Percentiles rank a stretch among this genome's conserved stretches.
phyloP scores from a whole-genome alignment of 139 green algal genomes.

The Chlamydomonas incerta region DNA sequence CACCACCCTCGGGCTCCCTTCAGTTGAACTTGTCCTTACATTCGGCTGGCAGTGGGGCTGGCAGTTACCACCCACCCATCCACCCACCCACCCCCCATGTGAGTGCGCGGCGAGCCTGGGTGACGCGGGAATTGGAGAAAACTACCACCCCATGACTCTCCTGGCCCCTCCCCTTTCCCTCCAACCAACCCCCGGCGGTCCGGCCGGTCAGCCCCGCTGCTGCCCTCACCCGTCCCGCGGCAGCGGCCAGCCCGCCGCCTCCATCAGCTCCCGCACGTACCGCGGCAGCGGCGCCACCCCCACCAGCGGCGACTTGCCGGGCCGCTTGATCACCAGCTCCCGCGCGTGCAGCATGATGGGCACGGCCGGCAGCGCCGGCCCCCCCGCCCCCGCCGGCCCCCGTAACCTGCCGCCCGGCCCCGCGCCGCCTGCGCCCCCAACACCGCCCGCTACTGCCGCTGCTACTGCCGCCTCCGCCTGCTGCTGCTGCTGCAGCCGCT shows the following conservation, averaged over 20 bases:
- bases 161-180: too few species aligned
- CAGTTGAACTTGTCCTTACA: too few species aligned
- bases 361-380: not conserved
- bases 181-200: too few species aligned
- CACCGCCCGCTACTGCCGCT: not conserved
- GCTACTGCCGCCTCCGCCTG: too few species aligned
- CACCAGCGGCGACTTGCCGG: constrained; percentile 41
- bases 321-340: constrained; percentile 14
- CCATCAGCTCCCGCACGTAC: constrained; percentile 34
- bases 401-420: not conserved
- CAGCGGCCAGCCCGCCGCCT: constrained; percentile 23
- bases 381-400: not conserved
- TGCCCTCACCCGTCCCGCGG: not conserved
- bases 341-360: constrained; percentile 30
- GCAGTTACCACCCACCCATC: too few species aligned
- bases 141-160: too few species aligned
- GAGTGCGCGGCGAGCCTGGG: too few species aligned
- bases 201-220: too few species aligned
- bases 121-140: too few species aligned
- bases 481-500: not conserved
- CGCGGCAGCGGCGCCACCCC: constrained; percentile 37
- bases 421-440: not conserved
- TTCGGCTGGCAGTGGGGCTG: too few species aligned
- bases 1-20: too few species aligned
- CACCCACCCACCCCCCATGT: too few species aligned